These are phyloP conservation scores for Phialophora expanda DNA, from an alignment of 2,329 filamentous ascomycete genomes.

Conservation along the genomic window DNA sequence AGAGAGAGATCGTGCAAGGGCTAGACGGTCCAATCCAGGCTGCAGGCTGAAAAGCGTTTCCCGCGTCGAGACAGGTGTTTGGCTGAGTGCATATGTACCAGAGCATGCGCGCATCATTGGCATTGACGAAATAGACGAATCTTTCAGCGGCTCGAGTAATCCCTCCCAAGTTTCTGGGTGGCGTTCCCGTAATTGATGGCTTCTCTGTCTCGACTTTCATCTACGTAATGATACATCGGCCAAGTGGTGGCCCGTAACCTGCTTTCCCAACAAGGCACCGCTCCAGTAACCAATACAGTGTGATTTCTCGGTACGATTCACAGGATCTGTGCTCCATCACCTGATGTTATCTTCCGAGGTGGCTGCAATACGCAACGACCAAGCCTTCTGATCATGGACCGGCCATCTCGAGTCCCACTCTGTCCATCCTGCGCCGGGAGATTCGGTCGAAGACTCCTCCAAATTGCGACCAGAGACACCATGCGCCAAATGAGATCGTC, in stretches of 20 bases:
- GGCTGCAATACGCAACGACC: too few relatives aligned
- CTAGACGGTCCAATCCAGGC: not conserved
- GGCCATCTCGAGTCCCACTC: not conserved
- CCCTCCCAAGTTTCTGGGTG: not conserved
- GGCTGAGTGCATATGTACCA: not conserved
- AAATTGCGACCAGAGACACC: slow-evolving; percentile 1
- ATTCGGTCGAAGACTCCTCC: not conserved
- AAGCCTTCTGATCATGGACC: not conserved
- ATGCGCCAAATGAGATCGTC: not conserved
- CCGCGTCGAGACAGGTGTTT: not conserved
- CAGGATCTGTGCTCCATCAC: not conserved
- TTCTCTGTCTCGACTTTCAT: not conserved
- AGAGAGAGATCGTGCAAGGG: not conserved
- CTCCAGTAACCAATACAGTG: not conserved
- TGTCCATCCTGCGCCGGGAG: not conserved
- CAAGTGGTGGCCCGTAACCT: not conserved
- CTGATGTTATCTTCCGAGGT: not conserved
- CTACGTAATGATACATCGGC: not conserved
- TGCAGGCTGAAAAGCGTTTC: not conserved
- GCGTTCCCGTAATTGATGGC: too few relatives aligned
- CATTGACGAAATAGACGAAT: not conserved
- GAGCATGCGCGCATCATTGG: not conserved
- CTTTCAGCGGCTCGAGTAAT: not conserved
- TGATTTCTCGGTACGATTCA: not conserved
- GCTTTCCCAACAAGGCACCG: not conserved